Evolutionary conservation across 2,329 filamentous ascomycete genomes (phyloP).

Genomic region (Podosphaera leucotricha): DNA sequence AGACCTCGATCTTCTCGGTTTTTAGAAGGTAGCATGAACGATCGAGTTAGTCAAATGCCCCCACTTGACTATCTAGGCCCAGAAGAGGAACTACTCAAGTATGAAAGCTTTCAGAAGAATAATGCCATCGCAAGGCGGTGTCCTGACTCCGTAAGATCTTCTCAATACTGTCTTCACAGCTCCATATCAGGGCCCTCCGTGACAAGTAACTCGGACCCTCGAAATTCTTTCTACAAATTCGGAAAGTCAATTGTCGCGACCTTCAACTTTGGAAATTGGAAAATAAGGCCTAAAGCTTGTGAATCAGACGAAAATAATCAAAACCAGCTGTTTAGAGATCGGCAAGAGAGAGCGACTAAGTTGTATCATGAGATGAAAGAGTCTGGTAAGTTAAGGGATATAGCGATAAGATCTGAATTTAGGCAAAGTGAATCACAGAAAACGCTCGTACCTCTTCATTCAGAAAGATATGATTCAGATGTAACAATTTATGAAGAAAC

Average conservation of each 20-base stretch:
- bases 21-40: conserved; percentile 67
- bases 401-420: conserved; percentile 6
- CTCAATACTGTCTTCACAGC: conserved; percentile 4
- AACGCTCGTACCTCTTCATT: not conserved
- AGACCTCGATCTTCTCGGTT: conserved; percentile 37
- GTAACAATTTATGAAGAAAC: conserved; percentile 7
- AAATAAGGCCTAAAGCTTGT: conserved; percentile 13
- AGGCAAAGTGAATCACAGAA: not conserved
- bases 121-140: conserved; percentile 2
- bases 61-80: conserved; percentile 11
- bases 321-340: conserved; percentile 20
- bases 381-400: conserved; percentile 20
- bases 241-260: conserved; percentile 28
- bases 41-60: conserved; percentile 48
- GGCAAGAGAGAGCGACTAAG: conserved; percentile 23
- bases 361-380: conserved; percentile 30
- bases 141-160: conserved; percentile 4
- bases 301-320: conserved; percentile 19
- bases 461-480: conserved; percentile 13
- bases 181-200: conserved; percentile 7
- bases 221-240: conserved; percentile 27
- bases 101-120: conserved; percentile 1
- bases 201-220: conserved; percentile 13
- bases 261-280: conserved; percentile 30
- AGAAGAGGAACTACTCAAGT: conserved; percentile 8